phyloP scores from a whole-genome alignment of 2,329 filamentous ascomycete genomes.

The Lasiodiplodia hormozganensis region DNA sequence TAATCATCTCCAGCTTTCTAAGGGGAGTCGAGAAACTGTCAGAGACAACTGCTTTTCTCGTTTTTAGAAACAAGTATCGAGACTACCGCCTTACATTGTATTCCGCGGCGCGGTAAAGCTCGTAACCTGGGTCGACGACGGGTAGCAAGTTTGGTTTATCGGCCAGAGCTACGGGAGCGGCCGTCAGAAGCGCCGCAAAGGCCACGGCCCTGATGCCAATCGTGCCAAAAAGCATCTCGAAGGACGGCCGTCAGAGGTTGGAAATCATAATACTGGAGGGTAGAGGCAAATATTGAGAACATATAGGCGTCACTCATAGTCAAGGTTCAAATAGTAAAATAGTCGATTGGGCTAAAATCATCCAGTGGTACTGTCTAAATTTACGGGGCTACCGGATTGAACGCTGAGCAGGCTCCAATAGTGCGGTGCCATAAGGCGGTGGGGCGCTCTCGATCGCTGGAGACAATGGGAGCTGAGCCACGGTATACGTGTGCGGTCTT shows the following conservation, averaged over 20 bases:
- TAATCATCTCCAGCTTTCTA: conserved; percentile 52
- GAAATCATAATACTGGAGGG: neutral
- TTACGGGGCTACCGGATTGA: neutral
- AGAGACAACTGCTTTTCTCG: neutral
- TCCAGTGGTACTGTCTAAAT: neutral
- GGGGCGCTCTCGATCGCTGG: no score
- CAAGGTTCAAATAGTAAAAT: neutral
- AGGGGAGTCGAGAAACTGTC: neutral
- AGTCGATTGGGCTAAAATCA: neutral
- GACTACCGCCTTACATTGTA: conserved; percentile 47
- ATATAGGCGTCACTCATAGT: neutral
- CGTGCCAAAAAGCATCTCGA: neutral
- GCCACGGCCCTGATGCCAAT: neutral
- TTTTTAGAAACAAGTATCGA: no score
- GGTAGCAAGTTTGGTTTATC: conserved; percentile 42
- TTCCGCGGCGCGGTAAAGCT: conserved; percentile 56
- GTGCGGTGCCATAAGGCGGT: no score
- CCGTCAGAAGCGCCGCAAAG: neutral
- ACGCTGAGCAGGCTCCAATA: no score
- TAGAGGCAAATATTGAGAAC: neutral
- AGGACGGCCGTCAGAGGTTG: neutral
- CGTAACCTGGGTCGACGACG: conserved; percentile 61
- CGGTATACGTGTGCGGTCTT: no score
- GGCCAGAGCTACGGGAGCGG: neutral
- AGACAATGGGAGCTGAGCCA: no score